phyloP scores from a whole-genome alignment of 2,329 filamentous ascomycete species.

The Colletotrichum limetticola region DNA sequence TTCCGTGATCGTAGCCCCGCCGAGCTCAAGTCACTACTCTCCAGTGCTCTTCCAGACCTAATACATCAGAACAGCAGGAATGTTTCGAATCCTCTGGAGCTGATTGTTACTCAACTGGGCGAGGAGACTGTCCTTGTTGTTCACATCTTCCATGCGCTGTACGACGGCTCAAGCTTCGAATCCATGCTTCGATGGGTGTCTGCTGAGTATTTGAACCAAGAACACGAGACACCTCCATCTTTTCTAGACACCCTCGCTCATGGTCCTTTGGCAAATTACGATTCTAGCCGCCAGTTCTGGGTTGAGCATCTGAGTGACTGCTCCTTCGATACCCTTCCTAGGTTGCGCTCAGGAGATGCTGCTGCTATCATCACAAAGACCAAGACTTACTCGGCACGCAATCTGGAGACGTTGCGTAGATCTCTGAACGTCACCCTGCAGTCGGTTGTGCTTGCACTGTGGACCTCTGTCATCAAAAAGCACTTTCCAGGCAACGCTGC shows the following conservation, averaged over 20 bases:
- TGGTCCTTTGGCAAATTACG: slow-evolving; percentile 70
- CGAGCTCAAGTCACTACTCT: slow-evolving; percentile 46
- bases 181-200: slow-evolving; percentile 72
- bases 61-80: slow-evolving; percentile 59
- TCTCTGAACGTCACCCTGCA: slow-evolving; percentile 80
- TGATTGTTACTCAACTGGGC: slow-evolving; percentile 51
- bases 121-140: slow-evolving; percentile 60
- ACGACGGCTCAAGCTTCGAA: slow-evolving; percentile 84
- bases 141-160: slow-evolving; percentile 86
- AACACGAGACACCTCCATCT: slow-evolving; percentile 51
- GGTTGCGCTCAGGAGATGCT: slow-evolving; percentile 24
- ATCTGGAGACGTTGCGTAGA: slow-evolving; percentile 64
- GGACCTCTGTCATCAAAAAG: slow-evolving; percentile 71
- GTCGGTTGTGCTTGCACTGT: slow-evolving; percentile 79
- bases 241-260: slow-evolving; percentile 76
- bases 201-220: slow-evolving; percentile 56
- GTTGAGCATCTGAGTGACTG: slow-evolving; percentile 59
- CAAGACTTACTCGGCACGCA: slow-evolving; percentile 29
- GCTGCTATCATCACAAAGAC: slow-evolving; percentile 13
- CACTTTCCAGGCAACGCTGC: slow-evolving; percentile 59
- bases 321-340: slow-evolving; percentile 37
- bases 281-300: slow-evolving; percentile 72
- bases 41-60: slow-evolving; percentile 60
- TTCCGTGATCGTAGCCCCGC: slow-evolving; percentile 39
- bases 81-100: slow-evolving; percentile 62